Evolutionary conservation across 208 protist genomes (phyloP).

Genomic region (Zelonia costaricensis): DNA sequence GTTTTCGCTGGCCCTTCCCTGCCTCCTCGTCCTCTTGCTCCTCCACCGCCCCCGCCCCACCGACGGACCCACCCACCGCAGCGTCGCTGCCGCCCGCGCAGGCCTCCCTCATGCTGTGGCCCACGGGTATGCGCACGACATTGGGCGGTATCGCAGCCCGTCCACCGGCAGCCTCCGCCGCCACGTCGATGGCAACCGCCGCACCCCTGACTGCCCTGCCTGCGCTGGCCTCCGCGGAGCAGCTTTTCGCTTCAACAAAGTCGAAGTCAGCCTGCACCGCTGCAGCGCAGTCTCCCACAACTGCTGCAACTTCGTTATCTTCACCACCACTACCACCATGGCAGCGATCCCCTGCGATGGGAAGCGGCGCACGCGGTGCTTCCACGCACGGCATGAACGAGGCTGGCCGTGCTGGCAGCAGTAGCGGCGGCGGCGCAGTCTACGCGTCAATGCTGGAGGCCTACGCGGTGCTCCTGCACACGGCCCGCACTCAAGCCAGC

Average conservation of each 20-base stretch:
- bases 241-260: too few species aligned
- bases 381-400: too few species aligned
- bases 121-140: constrained; percentile 24
- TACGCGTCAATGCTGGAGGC: constrained; percentile 47
- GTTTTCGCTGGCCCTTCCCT: constrained; percentile 41
- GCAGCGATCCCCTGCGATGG: too few species aligned
- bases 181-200: background rate
- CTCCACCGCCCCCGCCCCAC: too few species aligned
- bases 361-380: too few species aligned
- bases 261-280: too few species aligned
- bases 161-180: background rate
- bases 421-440: constrained; percentile 49
- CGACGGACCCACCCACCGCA: background rate
- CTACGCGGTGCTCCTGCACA: constrained; percentile 54
- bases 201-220: constrained; percentile 15
- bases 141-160: constrained; percentile 5
- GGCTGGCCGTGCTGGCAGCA: too few species aligned
- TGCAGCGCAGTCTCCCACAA: too few species aligned
- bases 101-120: constrained; percentile 20
- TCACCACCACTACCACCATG: too few species aligned
- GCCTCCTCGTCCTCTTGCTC: background rate
- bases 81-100: background rate
- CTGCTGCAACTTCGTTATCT: too few species aligned
- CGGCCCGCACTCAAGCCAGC: constrained; percentile 51
- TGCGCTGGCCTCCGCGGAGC: too few species aligned